These are phyloP conservation scores for Pichia cabralensis DNA, from an alignment of 805 yeast genomes.

Conservation along the genomic window DNA sequence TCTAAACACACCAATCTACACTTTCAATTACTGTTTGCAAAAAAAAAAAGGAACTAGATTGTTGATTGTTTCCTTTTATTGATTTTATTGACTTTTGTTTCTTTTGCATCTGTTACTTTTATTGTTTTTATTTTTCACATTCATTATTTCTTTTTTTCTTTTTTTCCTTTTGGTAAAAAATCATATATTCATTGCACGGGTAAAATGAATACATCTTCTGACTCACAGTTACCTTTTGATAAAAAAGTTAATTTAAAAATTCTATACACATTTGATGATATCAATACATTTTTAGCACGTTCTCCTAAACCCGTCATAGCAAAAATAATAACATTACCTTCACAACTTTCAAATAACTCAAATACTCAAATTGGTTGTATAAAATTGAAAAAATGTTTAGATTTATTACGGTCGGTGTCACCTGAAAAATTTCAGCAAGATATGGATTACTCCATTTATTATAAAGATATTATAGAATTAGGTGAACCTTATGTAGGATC, in stretches of 20 bases:
- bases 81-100: not conserved
- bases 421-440: constrained; percentile 34
- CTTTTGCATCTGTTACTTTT: not conserved
- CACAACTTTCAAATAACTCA: constrained; percentile 29
- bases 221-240: constrained; percentile 11
- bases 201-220: too few relatives aligned
- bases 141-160: not conserved
- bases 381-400: constrained; percentile 35
- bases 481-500: constrained; percentile 42
- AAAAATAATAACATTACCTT: constrained; percentile 34
- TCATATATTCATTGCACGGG: not conserved
- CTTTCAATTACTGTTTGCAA: too few relatives aligned
- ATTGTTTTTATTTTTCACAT: too few relatives aligned
- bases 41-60: too few relatives aligned
- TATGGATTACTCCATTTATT: constrained; percentile 34
- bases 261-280: constrained; percentile 33
- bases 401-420: constrained; percentile 34
- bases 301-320: constrained; percentile 27
- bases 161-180: too few relatives aligned
- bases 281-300: constrained; percentile 33
- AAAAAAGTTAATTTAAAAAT: constrained; percentile 27
- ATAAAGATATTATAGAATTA: constrained; percentile 41
- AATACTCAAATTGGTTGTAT: constrained; percentile 33
- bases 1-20: too few relatives aligned
- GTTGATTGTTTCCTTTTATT: too few relatives aligned